These are phyloP conservation scores for Daldinia eschscholtzii DNA, from an alignment of 2,329 filamentous ascomycete genomes.

Conservation along the genomic window DNA sequence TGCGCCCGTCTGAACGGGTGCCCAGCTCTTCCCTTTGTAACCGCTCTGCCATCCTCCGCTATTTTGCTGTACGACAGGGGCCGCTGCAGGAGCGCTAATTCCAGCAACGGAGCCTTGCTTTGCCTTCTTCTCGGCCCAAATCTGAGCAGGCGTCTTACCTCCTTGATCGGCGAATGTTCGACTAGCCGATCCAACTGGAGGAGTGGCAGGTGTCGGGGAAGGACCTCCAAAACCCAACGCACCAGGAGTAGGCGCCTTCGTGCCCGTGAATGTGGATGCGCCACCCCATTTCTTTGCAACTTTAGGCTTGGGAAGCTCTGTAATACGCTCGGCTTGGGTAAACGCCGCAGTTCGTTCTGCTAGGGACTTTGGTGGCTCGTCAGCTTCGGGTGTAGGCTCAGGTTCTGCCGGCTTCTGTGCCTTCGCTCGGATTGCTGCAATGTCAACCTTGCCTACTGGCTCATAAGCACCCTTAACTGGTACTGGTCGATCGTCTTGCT, in stretches of 20 bases:
- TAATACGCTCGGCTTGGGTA: slow-evolving; percentile 81
- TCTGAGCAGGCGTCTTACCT: slow-evolving; percentile 94
- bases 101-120: slow-evolving; percentile 73
- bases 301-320: slow-evolving; percentile 92
- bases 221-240: slow-evolving; percentile 74
- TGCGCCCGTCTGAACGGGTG: slow-evolving; percentile 79
- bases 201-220: slow-evolving; percentile 66
- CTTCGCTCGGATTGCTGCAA: slow-evolving; percentile 89
- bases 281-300: slow-evolving; percentile 89
- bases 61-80: slow-evolving; percentile 73
- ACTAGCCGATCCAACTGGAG: slow-evolving; percentile 82
- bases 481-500: slow-evolving; percentile 82
- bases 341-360: slow-evolving; percentile 84
- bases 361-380: slow-evolving; percentile 68
- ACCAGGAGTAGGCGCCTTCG: slow-evolving; percentile 86
- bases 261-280: slow-evolving; percentile 81
- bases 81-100: slow-evolving; percentile 58
- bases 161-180: slow-evolving; percentile 94
- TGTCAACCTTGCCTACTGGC: slow-evolving; percentile 96
- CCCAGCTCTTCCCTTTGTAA: slow-evolving; percentile 92
- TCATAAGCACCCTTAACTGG: slow-evolving; percentile 94
- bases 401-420: slow-evolving; percentile 74
- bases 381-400: slow-evolving; percentile 55
- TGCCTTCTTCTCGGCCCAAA: slow-evolving; percentile 98
- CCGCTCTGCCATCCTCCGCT: slow-evolving; percentile 89